Evolutionary conservation across 495 filamentous ascomycete genomes (phyloP), one percentile per base, ranked within the genome.

Genomic region (Neurospora pannonica): DNA sequence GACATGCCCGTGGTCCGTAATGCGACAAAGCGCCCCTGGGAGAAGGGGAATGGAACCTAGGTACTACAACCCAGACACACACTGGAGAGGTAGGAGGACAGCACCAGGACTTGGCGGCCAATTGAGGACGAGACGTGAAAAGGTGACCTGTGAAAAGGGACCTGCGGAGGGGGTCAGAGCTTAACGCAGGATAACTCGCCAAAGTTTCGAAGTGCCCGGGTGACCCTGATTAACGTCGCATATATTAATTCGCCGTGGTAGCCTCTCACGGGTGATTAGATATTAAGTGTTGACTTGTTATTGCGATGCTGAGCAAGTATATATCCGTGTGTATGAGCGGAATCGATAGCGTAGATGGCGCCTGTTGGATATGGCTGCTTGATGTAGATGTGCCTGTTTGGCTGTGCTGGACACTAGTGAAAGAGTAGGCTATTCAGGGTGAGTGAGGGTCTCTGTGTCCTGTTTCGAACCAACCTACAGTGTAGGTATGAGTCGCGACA

Each of bases 221-320:
- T 76, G 80, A 82, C 83, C 84, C 85, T 83, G 81, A 84, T 84
- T 82, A 79, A 79, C 82, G 84, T 84, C 81, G 84, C 84, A 86
- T 85, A 77, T 77, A 82, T 80, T 71, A 73, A 77, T 76, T 74
- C 74, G 31, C 71, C 73, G 71, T 21, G 69, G 74, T 76, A 54
- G 70, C 67, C 72, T 72, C 73, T 31, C 72, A 75, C 43, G 73
- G 54, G 54, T 67, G 54, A 19, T 67, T 67, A 19, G 13, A 67
- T 67, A 67, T 67, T 67, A 67, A 19, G 28, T 31, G 28, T 67
- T 67, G 54, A 67, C 54, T 17, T 15, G 15, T 62, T 62, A 62
- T 62, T 62, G 54, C 54, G 13, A 62, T 62, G 28, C 54, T 17
- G 54, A 15, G 28, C 54, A 67, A 36, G 24, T 17, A 62, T 31